phyloP scores from a whole-genome alignment of 495 filamentous ascomycete species.

The Daldinia concentrica region DNA sequence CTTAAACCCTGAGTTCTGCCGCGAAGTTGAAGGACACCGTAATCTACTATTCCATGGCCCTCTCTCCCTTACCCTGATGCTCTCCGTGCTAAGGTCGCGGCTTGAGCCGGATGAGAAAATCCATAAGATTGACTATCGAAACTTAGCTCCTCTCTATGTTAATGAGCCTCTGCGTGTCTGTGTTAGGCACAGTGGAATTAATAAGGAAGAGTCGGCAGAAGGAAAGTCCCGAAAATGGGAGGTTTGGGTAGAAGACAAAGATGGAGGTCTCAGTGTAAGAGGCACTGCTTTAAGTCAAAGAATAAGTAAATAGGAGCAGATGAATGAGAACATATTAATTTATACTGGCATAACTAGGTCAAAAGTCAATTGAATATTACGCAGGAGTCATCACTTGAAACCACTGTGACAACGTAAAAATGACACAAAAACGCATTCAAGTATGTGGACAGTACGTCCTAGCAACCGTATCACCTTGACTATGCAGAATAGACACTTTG shows the following conservation, averaged over 20 bases:
- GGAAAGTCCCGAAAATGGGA: constrained; percentile 54
- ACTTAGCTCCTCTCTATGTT: constrained; percentile 82
- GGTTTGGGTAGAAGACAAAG: constrained; percentile 71
- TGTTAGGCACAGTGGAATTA: constrained; percentile 35
- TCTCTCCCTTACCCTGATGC: constrained; percentile 77
- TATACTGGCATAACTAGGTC: background rate
- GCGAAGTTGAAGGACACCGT: constrained; percentile 74
- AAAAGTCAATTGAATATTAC: background rate
- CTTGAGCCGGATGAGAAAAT: constrained; percentile 46
- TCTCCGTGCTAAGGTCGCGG: constrained; percentile 67
- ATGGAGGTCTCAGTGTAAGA: constrained; percentile 70
- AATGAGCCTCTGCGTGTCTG: constrained; percentile 72
- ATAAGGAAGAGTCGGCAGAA: background rate
- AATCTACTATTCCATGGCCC: constrained; percentile 87
- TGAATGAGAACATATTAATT: background rate
- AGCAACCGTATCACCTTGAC: background rate
- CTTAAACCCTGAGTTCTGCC: constrained; percentile 76
- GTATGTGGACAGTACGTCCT: background rate
- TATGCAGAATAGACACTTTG: background rate
- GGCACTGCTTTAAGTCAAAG: constrained; percentile 50
- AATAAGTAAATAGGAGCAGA: background rate
- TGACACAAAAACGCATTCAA: no score
- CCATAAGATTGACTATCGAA: constrained; percentile 73
- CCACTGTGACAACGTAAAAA: background rate
- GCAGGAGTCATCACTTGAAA: background rate